Conservation (phyloP, 1,284 basidiomycete species). For the Fomitopsis schrenkii region DNA sequence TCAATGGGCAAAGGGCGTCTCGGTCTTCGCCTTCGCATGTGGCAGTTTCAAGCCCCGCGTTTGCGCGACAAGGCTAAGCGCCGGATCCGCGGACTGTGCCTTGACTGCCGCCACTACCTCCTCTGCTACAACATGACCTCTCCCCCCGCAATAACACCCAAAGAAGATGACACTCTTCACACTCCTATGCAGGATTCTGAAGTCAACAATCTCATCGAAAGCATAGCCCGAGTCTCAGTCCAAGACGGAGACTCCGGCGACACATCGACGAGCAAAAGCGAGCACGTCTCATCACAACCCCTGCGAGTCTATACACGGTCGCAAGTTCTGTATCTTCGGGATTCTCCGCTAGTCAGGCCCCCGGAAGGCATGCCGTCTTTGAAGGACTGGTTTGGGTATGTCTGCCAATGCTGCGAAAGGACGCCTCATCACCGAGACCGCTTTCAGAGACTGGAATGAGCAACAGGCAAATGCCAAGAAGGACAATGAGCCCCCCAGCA, state of each 20-base stretch:
- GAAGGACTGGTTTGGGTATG: conserved; percentile 87
- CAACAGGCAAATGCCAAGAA: conserved; percentile 65
- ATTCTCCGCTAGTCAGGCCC: conserved; percentile 72
- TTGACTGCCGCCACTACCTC: conserved; percentile 6
- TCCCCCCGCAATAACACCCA: conserved; percentile 13
- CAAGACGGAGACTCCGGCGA: conserved; percentile 27
- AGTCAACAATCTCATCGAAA: conserved; percentile 28
- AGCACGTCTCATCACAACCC: conserved; percentile 30
- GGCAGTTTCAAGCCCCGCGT: conserved; percentile 9
- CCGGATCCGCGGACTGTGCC: conserved; percentile 11
- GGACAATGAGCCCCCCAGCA: conserved; percentile 52
- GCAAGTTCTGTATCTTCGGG: conserved; percentile 63
- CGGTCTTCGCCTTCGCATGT: background rate
- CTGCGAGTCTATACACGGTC: conserved; percentile 62
- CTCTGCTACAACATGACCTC: conserved; percentile 21
- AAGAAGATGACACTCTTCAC: conserved; percentile 8
- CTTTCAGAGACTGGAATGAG: conserved; percentile 46
- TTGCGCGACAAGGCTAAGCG: conserved; percentile 11
- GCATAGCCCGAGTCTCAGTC: conserved; percentile 34
- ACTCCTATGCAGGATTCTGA: conserved; percentile 16
- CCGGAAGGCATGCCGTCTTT: conserved; percentile 76
- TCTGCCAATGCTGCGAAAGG: conserved; percentile 10
- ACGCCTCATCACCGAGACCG: conserved; percentile 16
- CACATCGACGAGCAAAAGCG: conserved; percentile 26
- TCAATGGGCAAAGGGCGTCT: background rate